Evolutionary conservation across 768 basidiomycete species (phyloP).

Genomic region (Tylopilus vinaceipallidus): DNA sequence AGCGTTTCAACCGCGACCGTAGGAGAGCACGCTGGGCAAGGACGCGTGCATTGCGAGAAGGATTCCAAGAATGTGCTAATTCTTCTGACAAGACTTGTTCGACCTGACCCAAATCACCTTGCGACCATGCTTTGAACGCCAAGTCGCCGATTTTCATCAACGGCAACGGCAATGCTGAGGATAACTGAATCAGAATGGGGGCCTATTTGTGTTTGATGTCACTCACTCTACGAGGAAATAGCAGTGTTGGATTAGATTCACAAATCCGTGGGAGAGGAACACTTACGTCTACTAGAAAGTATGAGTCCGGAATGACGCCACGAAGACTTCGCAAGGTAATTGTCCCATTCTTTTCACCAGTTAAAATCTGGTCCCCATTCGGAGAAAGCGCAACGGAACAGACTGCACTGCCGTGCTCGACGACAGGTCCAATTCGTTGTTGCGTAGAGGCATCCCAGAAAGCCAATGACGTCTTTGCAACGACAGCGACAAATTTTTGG

Average conservation of each 20-base stretch:
- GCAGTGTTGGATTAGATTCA: no score
- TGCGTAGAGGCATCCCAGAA: slow-evolving; percentile 8
- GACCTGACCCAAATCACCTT: no score
- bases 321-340: background rate
- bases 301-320: background rate
- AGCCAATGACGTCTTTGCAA: background rate
- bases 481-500: no score
- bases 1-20: no score
- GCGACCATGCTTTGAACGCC: no score
- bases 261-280: no score
- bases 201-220: no score
- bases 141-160: background rate
- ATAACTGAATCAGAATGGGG: background rate
- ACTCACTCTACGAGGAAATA: background rate
- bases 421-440: background rate
- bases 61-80: no score
- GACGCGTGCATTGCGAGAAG: no score
- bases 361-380: background rate
- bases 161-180: background rate
- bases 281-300: background rate
- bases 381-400: slow-evolving; percentile 1
- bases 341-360: background rate
- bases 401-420: background rate
- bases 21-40: no score
- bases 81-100: no score